A percentile compares a stretch with the other conserved stretches of the same genome.
Evolutionary conservation across 352 stramenopile species (phyloP).

Genomic region (Phytopythium sindhum): DNA sequence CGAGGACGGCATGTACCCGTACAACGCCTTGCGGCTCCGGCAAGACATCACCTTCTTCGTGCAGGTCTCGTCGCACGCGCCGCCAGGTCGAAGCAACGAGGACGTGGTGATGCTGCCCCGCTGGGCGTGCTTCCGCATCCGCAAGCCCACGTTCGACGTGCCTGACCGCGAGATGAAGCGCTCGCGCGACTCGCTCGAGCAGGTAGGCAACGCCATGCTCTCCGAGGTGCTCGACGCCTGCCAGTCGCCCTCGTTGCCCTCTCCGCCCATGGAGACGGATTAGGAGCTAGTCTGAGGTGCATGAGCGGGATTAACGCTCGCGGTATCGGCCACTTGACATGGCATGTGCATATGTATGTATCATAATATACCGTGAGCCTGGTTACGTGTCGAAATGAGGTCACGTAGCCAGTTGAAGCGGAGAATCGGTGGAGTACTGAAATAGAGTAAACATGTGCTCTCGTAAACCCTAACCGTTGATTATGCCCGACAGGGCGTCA

Average conservation of each 20-base stretch:
- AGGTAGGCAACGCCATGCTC: constrained; percentile 22
- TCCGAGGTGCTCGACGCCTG: constrained; percentile 6
- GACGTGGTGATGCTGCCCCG: constrained; percentile 22
- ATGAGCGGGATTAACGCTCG: no score
- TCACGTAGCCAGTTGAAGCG: no score
- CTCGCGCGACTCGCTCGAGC: constrained; percentile 18
- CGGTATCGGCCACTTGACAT: no score
- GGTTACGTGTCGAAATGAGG: no score
- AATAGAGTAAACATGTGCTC: neutral
- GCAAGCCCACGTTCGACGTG: constrained; percentile 20
- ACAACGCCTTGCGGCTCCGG: constrained; percentile 30
- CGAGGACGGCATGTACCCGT: constrained; percentile 46
- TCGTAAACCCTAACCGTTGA: neutral
- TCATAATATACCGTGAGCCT: no score
- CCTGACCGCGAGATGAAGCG: constrained; percentile 17
- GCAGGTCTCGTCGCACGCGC: constrained; percentile 22
- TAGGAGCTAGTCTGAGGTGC: no score
- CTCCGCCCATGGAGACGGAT: neutral
- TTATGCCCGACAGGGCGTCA: neutral
- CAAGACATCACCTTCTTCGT: constrained; percentile 46
- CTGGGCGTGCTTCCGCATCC: constrained; percentile 35
- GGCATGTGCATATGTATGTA: no score
- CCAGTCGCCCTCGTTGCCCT: neutral
- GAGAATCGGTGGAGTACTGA: no score
- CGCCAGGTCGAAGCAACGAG: constrained; percentile 11